These are phyloP conservation scores for Aurantiochytrium sp. DNA, from an alignment of 108 stramenopile species.

Conservation along the genomic window DNA sequence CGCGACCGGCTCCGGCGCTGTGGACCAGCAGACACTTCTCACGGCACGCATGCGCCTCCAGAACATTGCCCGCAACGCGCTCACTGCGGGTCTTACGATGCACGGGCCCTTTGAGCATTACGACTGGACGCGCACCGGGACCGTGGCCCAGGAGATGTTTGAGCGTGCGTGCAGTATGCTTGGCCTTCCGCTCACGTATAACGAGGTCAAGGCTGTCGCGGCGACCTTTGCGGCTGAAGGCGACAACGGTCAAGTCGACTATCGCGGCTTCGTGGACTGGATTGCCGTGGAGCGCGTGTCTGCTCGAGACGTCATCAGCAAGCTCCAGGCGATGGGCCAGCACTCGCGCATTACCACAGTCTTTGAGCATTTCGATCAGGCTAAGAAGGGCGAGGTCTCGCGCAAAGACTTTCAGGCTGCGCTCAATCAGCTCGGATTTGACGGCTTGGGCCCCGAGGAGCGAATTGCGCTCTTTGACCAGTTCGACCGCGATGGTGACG, in stretches of 20 bases:
- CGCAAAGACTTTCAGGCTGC: constrained; percentile 29
- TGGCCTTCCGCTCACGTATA: constrained; percentile 28
- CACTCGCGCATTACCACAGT: not conserved
- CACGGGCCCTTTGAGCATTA: constrained; percentile 35
- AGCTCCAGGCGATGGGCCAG: not conserved
- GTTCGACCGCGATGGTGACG: constrained; percentile 33
- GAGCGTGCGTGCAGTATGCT: not conserved
- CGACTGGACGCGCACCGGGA: constrained; percentile 27
- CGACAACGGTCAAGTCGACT: not conserved
- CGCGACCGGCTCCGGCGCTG: not conserved
- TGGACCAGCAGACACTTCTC: not conserved
- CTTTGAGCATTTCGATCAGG: constrained; percentile 8
- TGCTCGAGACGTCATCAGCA: not conserved
- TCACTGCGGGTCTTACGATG: not conserved
- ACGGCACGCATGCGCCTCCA: not conserved
- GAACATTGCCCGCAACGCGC: not conserved
- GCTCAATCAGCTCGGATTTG: constrained; percentile 16
- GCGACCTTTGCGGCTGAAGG: not conserved
- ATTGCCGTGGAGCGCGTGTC: not conserved
- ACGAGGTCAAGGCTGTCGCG: constrained; percentile 17
- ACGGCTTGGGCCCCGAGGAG: constrained; percentile 3
- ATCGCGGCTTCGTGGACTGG: not conserved
- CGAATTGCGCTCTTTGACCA: constrained; percentile 27
- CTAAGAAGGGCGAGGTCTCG: not conserved
- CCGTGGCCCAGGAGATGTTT: not conserved